These are phyloP conservation scores for Colletotrichum sp. DNA, from an alignment of 2,329 filamentous ascomycete genomes.

Conservation along the genomic window DNA sequence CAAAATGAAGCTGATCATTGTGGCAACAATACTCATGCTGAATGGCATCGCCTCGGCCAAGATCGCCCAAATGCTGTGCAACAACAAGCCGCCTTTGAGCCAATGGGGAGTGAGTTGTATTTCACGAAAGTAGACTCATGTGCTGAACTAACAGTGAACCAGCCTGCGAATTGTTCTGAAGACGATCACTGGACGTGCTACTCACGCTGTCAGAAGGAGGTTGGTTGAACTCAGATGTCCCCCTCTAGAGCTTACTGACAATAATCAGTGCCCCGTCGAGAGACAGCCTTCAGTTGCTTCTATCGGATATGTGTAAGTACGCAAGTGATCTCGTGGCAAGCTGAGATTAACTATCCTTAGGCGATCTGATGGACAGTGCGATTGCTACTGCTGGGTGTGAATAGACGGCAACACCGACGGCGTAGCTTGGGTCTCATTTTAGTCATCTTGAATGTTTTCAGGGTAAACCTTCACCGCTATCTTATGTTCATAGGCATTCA, in stretches of 20 bases:
- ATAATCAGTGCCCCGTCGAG: neutral
- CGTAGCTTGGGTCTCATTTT: too few relatives aligned
- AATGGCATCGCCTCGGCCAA: neutral
- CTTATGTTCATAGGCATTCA: too few relatives aligned
- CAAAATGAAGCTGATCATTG: accelerated
- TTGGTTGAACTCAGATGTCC: accelerated
- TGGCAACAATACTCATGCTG: neutral
- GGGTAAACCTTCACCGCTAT: too few relatives aligned
- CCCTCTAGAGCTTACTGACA: accelerated
- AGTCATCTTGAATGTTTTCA: too few relatives aligned
- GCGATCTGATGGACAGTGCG: neutral
- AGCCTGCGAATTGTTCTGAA: neutral
- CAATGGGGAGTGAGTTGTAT: neutral
- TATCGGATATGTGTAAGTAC: neutral
- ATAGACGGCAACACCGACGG: too few relatives aligned
- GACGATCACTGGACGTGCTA: neutral
- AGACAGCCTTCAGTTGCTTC: neutral
- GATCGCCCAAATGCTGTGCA: neutral
- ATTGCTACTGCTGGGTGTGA: neutral
- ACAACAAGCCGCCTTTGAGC: neutral
- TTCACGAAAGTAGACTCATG: accelerated
- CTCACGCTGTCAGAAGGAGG: neutral
- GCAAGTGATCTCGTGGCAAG: too few relatives aligned
- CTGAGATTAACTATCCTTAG: too few relatives aligned
- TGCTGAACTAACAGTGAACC: accelerated